Evolutionary conservation across 1,284 basidiomycete species (phyloP).

Genomic region (Trichosporon sp.): DNA sequence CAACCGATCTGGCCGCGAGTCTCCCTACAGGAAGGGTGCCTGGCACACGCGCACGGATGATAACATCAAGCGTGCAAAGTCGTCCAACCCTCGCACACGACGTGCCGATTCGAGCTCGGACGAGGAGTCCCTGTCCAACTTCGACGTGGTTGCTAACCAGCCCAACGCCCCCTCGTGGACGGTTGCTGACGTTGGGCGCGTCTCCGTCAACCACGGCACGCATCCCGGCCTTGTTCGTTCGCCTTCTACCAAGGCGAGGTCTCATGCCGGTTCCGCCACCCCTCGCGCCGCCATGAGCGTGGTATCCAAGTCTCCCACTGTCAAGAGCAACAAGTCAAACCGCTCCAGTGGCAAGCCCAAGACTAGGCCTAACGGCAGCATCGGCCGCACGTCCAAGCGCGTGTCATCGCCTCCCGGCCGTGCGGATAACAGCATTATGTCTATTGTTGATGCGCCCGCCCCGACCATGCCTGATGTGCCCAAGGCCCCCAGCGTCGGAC

Average conservation of each 20-base stretch:
- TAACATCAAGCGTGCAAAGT: constrained; percentile 46
- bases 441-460: constrained; percentile 40
- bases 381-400: constrained; percentile 36
- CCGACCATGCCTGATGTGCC: constrained; percentile 55
- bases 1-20: constrained; percentile 40
- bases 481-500: constrained; percentile 51
- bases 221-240: constrained; percentile 35
- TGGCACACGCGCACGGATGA: constrained; percentile 55
- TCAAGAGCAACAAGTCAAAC: constrained; percentile 24
- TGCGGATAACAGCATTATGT: constrained; percentile 44
- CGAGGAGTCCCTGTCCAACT: constrained; percentile 45
- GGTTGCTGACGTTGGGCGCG: constrained; percentile 46
- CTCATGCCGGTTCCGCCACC: constrained; percentile 16
- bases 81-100: constrained; percentile 34
- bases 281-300: constrained; percentile 15
- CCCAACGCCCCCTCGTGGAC: constrained; percentile 41
- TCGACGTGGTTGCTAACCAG: constrained; percentile 53
- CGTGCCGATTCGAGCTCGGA: constrained; percentile 46
- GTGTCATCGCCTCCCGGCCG: constrained; percentile 36
- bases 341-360: constrained; percentile 35
- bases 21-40: constrained; percentile 38
- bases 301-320: constrained; percentile 22
- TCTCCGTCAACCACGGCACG: constrained; percentile 14
- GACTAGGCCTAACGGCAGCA: constrained; percentile 42
- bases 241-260: constrained; percentile 42